phyloP scores from a whole-genome alignment of 106 monocot genomes.

The Acanthochlamys bracteata region DNA sequence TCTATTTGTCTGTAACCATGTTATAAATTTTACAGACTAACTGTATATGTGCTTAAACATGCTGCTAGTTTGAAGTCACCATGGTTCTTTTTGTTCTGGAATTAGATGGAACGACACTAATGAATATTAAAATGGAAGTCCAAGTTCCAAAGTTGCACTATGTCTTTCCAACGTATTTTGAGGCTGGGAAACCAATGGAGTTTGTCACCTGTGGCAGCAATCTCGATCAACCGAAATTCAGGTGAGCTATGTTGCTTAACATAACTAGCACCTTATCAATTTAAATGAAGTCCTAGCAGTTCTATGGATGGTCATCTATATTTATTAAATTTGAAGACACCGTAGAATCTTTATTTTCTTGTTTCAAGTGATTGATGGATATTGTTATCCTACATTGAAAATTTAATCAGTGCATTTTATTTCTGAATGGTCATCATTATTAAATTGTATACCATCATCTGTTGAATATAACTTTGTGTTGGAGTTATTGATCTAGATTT shows the following conservation, averaged over 20 bases:
- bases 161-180: slow-evolving; percentile 77
- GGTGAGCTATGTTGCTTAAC: slow-evolving; percentile 25
- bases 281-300: not conserved
- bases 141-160: slow-evolving; percentile 82
- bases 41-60: not conserved
- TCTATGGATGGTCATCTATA: not conserved
- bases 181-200: slow-evolving; percentile 77
- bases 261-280: not conserved
- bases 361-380: no score
- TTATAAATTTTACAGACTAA: not conserved
- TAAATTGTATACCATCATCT: no score
- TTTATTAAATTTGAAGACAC: no score
- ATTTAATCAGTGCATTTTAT: no score
- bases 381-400: no score
- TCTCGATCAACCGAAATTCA: slow-evolving; percentile 72
- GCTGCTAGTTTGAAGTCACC: not conserved
- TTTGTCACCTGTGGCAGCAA: slow-evolving; percentile 82
- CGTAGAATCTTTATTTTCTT: no score
- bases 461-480: no score
- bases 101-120: slow-evolving; percentile 75
- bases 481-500: no score
- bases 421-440: no score
- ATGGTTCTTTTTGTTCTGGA: slow-evolving; percentile 2
- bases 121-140: slow-evolving; percentile 63
- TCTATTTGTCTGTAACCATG: not conserved